phyloP scores from a whole-genome alignment of 495 filamentous ascomycete species.

The Aspergillus asperescens region DNA sequence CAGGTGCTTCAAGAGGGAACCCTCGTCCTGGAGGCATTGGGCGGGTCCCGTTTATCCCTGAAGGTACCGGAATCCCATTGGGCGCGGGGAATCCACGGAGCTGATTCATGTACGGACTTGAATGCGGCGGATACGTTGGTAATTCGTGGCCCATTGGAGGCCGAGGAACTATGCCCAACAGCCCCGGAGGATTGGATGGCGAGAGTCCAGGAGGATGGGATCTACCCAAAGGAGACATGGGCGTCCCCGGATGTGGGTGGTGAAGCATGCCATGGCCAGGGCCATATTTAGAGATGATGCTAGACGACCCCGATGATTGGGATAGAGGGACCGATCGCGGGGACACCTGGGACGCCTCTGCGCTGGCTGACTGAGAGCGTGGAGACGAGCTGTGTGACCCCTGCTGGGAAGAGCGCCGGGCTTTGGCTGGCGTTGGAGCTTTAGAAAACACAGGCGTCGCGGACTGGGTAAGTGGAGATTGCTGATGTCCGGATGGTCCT shows the following conservation, averaged over 20 bases:
- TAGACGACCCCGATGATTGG: slow-evolving; percentile 30
- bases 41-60: slow-evolving; percentile 53
- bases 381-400: slow-evolving; percentile 67
- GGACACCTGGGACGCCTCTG: slow-evolving; percentile 38
- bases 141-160: slow-evolving; percentile 44
- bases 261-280: slow-evolving; percentile 36
- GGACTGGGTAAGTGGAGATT: slow-evolving; percentile 72
- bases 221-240: slow-evolving; percentile 50
- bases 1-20: slow-evolving; percentile 53
- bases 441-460: slow-evolving; percentile 81
- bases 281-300: slow-evolving; percentile 28
- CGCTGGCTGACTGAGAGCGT: slow-evolving; percentile 38
- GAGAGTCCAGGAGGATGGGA: slow-evolving; percentile 47
- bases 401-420: slow-evolving; percentile 76
- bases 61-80: slow-evolving; percentile 54
- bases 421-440: slow-evolving; percentile 68
- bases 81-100: slow-evolving; percentile 52
- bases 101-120: slow-evolving; percentile 35
- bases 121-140: slow-evolving; percentile 51
- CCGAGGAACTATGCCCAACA: slow-evolving; percentile 45
- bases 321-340: slow-evolving; percentile 37
- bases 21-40: slow-evolving; percentile 58
- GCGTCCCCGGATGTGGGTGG: slow-evolving; percentile 48
- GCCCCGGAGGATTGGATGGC: slow-evolving; percentile 52
- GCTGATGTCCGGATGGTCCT: slow-evolving; percentile 45